These are phyloP conservation scores for Oryza nivara DNA, from an alignment of 176 grass and related monocot species.

Conservation along the genomic window DNA sequence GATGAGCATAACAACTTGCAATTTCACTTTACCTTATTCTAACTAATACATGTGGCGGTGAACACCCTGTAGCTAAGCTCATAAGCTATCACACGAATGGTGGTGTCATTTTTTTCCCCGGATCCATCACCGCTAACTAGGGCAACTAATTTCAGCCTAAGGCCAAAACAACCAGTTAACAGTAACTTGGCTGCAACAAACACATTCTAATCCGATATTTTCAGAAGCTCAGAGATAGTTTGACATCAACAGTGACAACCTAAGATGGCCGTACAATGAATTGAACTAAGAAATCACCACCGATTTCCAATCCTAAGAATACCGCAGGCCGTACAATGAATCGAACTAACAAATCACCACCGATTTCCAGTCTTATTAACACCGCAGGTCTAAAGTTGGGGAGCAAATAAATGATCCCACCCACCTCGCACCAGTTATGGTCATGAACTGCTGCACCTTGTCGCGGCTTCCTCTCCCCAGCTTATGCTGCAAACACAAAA, in stretches of 20 bases:
- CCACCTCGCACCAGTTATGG: conserved; percentile 88
- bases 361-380: conserved; percentile 12
- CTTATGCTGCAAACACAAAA: conserved; percentile 73
- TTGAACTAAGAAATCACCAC: conserved; percentile 1
- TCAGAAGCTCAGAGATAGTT: not conserved
- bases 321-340: not conserved
- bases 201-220: not conserved
- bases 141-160: conserved; percentile 9
- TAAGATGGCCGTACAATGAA: not conserved
- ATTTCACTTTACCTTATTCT: not conserved
- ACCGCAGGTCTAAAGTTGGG: not conserved
- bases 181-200: not conserved
- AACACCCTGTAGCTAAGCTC: not conserved
- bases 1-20: not conserved
- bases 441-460: conserved; percentile 99
- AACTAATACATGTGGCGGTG: not conserved
- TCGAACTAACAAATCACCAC: not conserved
- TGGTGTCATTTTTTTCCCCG: not conserved
- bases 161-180: not conserved
- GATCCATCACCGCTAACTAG: not conserved
- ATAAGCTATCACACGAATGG: not conserved
- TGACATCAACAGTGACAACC: not conserved
- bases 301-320: conserved; percentile 23
- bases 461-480: conserved; percentile 94
- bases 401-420: conserved; percentile 29